phyloP scores from a whole-genome alignment of 306 rosid species.

The Trifolium fragiferum region DNA sequence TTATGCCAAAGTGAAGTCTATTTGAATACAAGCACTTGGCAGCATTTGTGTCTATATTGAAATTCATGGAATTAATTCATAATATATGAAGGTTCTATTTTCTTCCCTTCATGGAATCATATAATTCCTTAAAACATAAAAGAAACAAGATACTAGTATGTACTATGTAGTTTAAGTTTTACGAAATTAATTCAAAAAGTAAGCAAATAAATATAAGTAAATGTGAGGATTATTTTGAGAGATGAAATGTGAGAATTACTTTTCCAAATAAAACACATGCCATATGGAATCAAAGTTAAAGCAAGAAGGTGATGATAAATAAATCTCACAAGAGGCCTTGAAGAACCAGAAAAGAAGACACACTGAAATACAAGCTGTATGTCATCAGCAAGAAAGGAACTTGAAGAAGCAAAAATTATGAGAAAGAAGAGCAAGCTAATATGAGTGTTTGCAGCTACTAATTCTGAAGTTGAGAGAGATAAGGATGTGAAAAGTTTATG shows the following conservation, averaged over 20 bases:
- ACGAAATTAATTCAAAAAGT: background rate
- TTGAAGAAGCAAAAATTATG: too few relatives aligned
- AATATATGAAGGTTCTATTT: background rate
- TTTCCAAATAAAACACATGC: background rate
- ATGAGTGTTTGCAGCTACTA: too few relatives aligned
- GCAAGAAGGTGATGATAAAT: constrained; percentile 54
- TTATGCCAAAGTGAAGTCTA: constrained; percentile 17
- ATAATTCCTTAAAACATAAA: background rate
- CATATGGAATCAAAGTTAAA: constrained; percentile 81
- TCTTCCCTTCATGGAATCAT: background rate
- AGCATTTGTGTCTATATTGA: constrained; percentile 43
- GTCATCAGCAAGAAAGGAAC: too few relatives aligned
- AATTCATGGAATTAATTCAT: too few relatives aligned
- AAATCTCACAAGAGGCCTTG: constrained; percentile 47
- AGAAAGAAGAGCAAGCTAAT: too few relatives aligned
- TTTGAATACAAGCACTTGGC: constrained; percentile 42
- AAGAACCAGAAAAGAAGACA: constrained; percentile 57
- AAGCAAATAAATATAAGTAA: background rate
- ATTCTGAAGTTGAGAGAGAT: too few relatives aligned
- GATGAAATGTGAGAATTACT: background rate
- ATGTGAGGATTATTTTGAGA: background rate
- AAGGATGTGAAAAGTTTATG: too few relatives aligned
- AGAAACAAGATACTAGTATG: too few relatives aligned
- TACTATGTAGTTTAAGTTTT: too few relatives aligned
- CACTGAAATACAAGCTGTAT: constrained; percentile 75